phyloP scores from a whole-genome alignment of 2,329 filamentous ascomycete species.

The Cordyceps farinosa region DNA sequence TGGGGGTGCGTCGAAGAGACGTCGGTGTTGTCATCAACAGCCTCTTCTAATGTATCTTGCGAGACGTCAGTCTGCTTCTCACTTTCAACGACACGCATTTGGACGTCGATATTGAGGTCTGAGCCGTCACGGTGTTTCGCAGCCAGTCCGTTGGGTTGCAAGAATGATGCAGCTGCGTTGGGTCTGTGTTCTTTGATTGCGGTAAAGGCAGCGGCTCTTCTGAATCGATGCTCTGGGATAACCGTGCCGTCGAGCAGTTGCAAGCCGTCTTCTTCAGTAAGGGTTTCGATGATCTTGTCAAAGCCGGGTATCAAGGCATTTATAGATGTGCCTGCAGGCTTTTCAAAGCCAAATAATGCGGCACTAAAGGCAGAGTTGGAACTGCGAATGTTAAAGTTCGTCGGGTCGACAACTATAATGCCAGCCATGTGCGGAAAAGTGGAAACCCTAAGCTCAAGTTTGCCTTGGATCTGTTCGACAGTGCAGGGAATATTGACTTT shows the following conservation, averaged over 20 bases:
- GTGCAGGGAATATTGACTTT: constrained; percentile 81
- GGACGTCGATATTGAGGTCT: constrained; percentile 89
- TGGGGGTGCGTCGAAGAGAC: constrained; percentile 36
- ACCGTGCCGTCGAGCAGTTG: constrained; percentile 89
- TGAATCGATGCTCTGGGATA: constrained; percentile 92
- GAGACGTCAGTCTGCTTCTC: constrained; percentile 63
- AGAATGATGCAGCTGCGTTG: constrained; percentile 74
- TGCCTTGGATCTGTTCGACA: constrained; percentile 67
- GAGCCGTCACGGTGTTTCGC: constrained; percentile 88
- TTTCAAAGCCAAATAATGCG: constrained; percentile 84
- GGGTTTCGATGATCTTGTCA: constrained; percentile 73
- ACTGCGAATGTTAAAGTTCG: constrained; percentile 75
- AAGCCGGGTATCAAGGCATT: constrained; percentile 82
- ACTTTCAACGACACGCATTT: constrained; percentile 94
- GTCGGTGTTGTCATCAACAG: constrained; percentile 42
- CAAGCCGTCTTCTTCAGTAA: constrained; percentile 84
- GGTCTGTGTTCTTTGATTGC: constrained; percentile 78
- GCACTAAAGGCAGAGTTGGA: constrained; percentile 94
- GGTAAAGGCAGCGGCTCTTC: constrained; percentile 79
- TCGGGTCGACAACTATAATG: constrained; percentile 86
- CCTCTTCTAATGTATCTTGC: constrained; percentile 63
- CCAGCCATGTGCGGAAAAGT: constrained; percentile 97
- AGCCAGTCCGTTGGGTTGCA: constrained; percentile 77
- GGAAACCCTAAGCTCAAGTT: constrained; percentile 75
- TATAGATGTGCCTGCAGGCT: constrained; percentile 75